These are phyloP conservation scores for Dactylellina parvicollis DNA, from an alignment of 2,329 filamentous ascomycete species.

Conservation along the genomic window DNA sequence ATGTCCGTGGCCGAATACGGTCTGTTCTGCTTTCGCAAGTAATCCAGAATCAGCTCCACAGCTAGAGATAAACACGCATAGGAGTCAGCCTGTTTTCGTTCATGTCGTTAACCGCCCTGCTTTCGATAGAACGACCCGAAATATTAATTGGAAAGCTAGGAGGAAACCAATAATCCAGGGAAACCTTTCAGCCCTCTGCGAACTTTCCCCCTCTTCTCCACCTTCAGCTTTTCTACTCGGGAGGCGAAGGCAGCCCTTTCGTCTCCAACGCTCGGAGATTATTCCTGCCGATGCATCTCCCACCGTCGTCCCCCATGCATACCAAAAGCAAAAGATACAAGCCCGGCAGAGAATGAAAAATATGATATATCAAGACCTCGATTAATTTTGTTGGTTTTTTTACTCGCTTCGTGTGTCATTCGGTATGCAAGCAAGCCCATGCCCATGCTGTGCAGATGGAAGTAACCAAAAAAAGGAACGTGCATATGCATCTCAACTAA, in stretches of 20 bases:
- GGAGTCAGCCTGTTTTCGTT: constrained; percentile 18
- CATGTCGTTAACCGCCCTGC: constrained; percentile 12
- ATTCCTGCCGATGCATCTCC: constrained; percentile 44
- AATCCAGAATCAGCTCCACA: constrained; percentile 59
- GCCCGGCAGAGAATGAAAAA: constrained; percentile 28
- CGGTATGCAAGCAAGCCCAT: constrained; percentile 48
- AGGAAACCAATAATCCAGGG: constrained; percentile 19
- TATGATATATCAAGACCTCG: constrained; percentile 48
- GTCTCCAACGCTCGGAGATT: constrained; percentile 54
- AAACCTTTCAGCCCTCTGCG: constrained; percentile 34
- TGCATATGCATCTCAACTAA: constrained; percentile 51
- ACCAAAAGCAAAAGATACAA: constrained; percentile 21
- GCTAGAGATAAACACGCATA: constrained; percentile 54
- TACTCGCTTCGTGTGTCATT: constrained; percentile 49
- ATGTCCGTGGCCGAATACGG: constrained; percentile 66
- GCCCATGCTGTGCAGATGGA: constrained; percentile 46
- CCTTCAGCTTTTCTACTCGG: constrained; percentile 36
- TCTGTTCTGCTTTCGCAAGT: constrained; percentile 61
- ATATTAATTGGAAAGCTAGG: constrained; percentile 5
- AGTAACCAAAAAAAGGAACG: constrained; percentile 52
- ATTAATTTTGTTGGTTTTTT: constrained; percentile 23
- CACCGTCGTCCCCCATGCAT: constrained; percentile 37
- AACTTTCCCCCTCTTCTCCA: constrained; percentile 30
- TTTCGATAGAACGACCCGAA: constrained; percentile 15
- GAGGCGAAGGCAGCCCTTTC: constrained; percentile 29